phyloP scores from a whole-genome alignment of 768 basidiomycete species.

The Rhodotorula graminis region DNA sequence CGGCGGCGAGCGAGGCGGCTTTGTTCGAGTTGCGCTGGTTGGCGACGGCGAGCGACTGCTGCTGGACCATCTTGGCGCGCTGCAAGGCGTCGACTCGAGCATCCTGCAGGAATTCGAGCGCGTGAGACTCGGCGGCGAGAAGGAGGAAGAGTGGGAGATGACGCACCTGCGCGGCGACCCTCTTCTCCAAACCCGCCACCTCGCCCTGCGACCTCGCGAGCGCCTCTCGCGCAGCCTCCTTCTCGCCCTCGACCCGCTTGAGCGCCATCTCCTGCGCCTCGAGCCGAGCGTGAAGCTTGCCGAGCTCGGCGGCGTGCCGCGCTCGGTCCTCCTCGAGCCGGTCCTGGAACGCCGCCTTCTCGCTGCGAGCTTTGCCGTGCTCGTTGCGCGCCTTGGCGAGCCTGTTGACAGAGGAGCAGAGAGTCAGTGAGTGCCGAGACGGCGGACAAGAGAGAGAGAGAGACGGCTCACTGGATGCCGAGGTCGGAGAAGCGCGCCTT shows the following conservation, averaged over 20 bases:
- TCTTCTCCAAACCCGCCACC: conserved; percentile 15
- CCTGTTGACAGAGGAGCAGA: neutral
- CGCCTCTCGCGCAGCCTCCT: neutral
- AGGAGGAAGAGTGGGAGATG: fast-evolving
- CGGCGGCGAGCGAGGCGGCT: neutral
- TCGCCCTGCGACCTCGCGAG: neutral
- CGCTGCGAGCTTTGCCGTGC: conserved; percentile 13
- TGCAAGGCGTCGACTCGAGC: conserved; percentile 8
- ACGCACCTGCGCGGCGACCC: conserved; percentile 8
- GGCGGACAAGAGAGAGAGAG: too few species aligned
- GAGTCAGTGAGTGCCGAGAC: too few species aligned
- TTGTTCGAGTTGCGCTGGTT: conserved; percentile 3
- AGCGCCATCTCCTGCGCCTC: neutral
- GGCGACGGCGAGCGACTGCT: conserved; percentile 12
- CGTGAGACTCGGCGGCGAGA: too few species aligned
- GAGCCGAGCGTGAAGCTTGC: neutral
- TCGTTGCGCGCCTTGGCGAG: conserved; percentile 24
- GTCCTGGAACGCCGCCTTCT: conserved; percentile 16
- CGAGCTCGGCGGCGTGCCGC: neutral
- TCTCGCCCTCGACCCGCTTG: neutral
- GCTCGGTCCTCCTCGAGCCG: conserved; percentile 14
- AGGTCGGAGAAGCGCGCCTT: conserved; percentile 2
- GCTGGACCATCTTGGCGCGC: conserved; percentile 7
- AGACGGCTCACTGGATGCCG: neutral
- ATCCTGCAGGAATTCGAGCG: neutral